Conservation (phyloP, 768 basidiomycete species). For the Glaciozyma antarctica region DNA sequence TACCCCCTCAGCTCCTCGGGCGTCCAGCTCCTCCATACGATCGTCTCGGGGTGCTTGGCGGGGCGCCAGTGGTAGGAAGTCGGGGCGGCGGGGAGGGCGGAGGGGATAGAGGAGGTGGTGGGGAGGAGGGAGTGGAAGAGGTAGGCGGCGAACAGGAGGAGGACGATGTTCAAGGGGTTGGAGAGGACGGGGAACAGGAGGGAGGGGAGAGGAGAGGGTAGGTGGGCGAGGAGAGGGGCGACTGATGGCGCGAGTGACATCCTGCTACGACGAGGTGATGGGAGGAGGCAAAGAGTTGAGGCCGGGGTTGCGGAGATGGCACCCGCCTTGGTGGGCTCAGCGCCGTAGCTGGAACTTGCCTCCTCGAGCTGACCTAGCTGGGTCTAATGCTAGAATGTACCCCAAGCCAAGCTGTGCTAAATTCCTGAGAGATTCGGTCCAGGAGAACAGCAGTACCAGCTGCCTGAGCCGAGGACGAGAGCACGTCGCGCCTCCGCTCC, state of each 20-base stretch:
- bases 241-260: neutral
- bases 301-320: neutral
- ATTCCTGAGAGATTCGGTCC: neutral
- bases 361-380: neutral
- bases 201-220: no score
- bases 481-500: neutral
- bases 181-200: slow-evolving; percentile 38
- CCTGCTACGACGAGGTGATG: neutral
- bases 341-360: neutral
- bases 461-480: neutral
- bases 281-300: neutral
- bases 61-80: slow-evolving; percentile 93
- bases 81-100: slow-evolving; percentile 39
- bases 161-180: slow-evolving; percentile 69
- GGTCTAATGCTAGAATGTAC: neutral
- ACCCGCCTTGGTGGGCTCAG: neutral
- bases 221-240: no score
- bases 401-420: neutral
- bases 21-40: slow-evolving; percentile 68
- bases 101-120: slow-evolving; percentile 45
- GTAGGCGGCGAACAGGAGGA: slow-evolving; percentile 69
- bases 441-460: neutral
- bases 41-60: slow-evolving; percentile 63
- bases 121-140: slow-evolving; percentile 64
- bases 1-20: slow-evolving; percentile 49